Evolutionary conservation across 495 filamentous ascomycete genomes (phyloP), one percentile per base, ranked within the genome.

Genomic region (Bacidia gigantensis): DNA sequence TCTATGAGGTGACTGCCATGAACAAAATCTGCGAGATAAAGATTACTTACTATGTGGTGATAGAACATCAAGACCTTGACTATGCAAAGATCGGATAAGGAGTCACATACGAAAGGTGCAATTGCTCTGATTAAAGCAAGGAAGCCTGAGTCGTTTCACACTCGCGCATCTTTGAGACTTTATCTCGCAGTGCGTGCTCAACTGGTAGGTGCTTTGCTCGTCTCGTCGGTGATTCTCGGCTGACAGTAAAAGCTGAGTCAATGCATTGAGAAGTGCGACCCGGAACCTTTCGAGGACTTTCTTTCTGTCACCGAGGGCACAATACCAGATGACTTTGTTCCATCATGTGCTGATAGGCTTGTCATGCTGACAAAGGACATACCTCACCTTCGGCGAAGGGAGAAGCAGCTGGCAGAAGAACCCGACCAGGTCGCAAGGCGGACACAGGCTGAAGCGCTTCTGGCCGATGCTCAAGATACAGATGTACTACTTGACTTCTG

Each of bases 1-100:
- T 62, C 12, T 64, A 56, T 49, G 62, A 62, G 45, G 62, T 63
- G 29, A 40, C 51, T 49, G 46, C 38, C 29, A 14, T 11, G n/a
- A n/a, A n/a, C n/a, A n/a, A n/a, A n/a, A n/a, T n/a, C n/a, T n/a
- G 10, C 23, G 41, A 44, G 18, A 10, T 44, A 2, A 44, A 17
- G 18, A 22, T 20, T 22, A 0, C 23, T n/a, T n/a, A n/a, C n/a
- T n/a, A n/a, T n/a, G n/a, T n/a, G n/a, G 5, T 50, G 17, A 9
- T 25, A 50, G 47, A 50, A 50, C 25, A 50, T 50, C 47, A 50
- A 50, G 23, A 35, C 47, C 9, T 38, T 50, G 47, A 50, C 47
- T 7, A 18, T 50, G 29, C 47, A 50, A n/a, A 50, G 38, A 25
- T 50, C 47, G 12, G 47, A 29, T 29, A 21, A 25, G 14, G 47